phyloP scores from a whole-genome alignment of 768 basidiomycete genomes.

The Flagelloscypha sp. region DNA sequence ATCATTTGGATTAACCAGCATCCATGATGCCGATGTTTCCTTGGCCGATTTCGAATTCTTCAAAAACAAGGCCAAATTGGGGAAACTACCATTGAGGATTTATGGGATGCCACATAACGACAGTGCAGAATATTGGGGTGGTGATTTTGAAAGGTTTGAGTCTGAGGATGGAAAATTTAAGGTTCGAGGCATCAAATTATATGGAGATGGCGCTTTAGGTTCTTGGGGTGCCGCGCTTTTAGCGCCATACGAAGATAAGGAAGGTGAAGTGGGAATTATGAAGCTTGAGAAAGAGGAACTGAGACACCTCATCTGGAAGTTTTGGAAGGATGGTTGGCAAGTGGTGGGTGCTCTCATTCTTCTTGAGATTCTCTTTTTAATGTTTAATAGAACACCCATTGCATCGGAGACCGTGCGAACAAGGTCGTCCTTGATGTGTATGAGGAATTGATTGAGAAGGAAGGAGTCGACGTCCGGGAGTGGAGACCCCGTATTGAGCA shows the following conservation, averaged over 20 bases:
- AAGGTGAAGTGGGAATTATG: constrained; percentile 64
- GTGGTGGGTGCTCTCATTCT: constrained; percentile 44
- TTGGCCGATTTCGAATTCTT: constrained; percentile 54
- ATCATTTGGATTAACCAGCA: constrained; percentile 71
- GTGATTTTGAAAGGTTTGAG: constrained; percentile 43
- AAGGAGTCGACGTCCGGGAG: constrained; percentile 42
- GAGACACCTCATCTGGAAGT: constrained; percentile 44
- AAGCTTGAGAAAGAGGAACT: constrained; percentile 47
- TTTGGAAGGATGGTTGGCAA: constrained; percentile 74
- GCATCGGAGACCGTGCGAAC: constrained; percentile 86
- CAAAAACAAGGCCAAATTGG: constrained; percentile 49
- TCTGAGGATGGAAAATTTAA: constrained; percentile 46
- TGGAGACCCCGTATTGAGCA: constrained; percentile 85
- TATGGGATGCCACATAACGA: constrained; percentile 74
- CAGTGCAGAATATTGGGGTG: constrained; percentile 64
- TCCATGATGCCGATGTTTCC: constrained; percentile 71
- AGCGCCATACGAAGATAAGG: constrained; percentile 77
- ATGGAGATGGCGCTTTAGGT: constrained; percentile 83
- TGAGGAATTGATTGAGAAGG: constrained; percentile 46
- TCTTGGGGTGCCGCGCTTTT: constrained; percentile 88
- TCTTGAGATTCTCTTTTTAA: not conserved
- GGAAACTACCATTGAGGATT: constrained; percentile 57
- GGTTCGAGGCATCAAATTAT: constrained; percentile 63
- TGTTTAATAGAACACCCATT: constrained; percentile 69
- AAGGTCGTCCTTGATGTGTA: constrained; percentile 76